Conservation (phyloP, 2,329 filamentous ascomycete genomes). For the Calonectria ilicicola region DNA sequence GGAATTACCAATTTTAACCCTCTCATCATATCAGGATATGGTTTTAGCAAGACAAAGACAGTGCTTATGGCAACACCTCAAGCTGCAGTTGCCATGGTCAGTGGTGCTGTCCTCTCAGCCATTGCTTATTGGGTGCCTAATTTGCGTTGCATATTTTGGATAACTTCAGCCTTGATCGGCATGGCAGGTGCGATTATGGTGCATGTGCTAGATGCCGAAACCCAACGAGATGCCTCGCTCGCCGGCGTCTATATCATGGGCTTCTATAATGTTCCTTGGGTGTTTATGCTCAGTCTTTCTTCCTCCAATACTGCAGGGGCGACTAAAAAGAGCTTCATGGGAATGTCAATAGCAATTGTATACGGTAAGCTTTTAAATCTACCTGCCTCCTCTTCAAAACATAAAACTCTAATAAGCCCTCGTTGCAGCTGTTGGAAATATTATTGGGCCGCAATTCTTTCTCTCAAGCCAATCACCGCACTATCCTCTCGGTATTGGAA, state of each 20-base stretch:
- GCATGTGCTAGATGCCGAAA: slow-evolving; percentile 32
- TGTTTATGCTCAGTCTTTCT: slow-evolving; percentile 40
- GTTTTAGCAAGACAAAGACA: slow-evolving; percentile 43
- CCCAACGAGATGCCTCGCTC: slow-evolving; percentile 38
- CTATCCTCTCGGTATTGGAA: slow-evolving; percentile 43
- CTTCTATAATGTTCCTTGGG: slow-evolving; percentile 46
- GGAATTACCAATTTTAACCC: slow-evolving; percentile 74
- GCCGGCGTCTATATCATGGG: slow-evolving; percentile 49
- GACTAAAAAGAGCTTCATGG: slow-evolving; percentile 48
- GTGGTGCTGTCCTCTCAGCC: slow-evolving; percentile 33
- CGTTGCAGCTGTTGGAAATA: slow-evolving; percentile 44
- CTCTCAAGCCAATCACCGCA: slow-evolving; percentile 40
- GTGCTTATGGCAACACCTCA: slow-evolving; percentile 48
- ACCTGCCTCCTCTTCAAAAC: not conserved
- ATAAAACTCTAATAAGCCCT: not conserved
- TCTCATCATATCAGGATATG: slow-evolving; percentile 70
- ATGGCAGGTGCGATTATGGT: slow-evolving; percentile 44
- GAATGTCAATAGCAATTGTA: slow-evolving; percentile 42
- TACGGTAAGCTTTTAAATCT: slow-evolving; percentile 32
- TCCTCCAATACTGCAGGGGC: slow-evolving; percentile 46
- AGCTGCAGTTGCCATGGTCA: slow-evolving; percentile 47
- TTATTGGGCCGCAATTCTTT: slow-evolving; percentile 47
- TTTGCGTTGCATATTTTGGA: slow-evolving; percentile 47
- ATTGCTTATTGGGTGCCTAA: slow-evolving; percentile 44
- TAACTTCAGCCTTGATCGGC: slow-evolving; percentile 36